phyloP scores from a whole-genome alignment of 1,284 basidiomycete species.

The Stygiomarasmius scandens region DNA sequence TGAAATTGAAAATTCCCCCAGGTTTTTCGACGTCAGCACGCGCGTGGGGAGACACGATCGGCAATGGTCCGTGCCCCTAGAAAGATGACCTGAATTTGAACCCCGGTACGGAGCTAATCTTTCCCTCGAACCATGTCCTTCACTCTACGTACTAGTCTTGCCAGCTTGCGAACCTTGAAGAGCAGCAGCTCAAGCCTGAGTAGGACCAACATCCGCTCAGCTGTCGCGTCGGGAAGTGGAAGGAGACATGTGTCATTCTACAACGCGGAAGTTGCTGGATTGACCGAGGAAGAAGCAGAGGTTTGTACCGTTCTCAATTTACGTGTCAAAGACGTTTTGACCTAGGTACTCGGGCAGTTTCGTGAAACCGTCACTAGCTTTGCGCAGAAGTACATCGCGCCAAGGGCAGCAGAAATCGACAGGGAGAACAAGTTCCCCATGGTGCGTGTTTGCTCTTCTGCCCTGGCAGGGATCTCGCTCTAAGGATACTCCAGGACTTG shows the following conservation, averaged over 20 bases:
- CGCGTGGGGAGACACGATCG: background rate
- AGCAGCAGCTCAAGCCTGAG: background rate
- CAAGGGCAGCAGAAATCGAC: constrained; percentile 83
- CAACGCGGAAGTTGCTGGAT: constrained; percentile 77
- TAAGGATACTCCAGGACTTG: constrained; percentile 58
- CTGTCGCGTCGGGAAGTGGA: constrained; percentile 15
- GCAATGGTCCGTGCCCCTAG: background rate
- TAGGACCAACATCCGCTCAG: background rate
- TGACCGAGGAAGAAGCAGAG: constrained; percentile 83
- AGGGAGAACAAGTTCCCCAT: constrained; percentile 77
- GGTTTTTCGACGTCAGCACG: background rate
- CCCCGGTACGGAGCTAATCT: background rate
- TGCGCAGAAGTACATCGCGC: constrained; percentile 79
- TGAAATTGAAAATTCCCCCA: no score
- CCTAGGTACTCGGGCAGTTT: no score
- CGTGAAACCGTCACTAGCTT: constrained; percentile 78
- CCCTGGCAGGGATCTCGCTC: background rate
- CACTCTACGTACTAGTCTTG: background rate
- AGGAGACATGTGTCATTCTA: constrained; percentile 61
- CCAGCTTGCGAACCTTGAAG: background rate
- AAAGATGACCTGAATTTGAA: no score
- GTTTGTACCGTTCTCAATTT: constrained; percentile 42
- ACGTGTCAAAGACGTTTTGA: no score
- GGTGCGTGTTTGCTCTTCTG: constrained; percentile 44
- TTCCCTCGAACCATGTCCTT: background rate